Percentiles rank a stretch among this genome's conserved stretches.
These are phyloP conservation scores for Grammothele lineata DNA, from an alignment of 768 basidiomycete genomes.

Conservation along the genomic window DNA sequence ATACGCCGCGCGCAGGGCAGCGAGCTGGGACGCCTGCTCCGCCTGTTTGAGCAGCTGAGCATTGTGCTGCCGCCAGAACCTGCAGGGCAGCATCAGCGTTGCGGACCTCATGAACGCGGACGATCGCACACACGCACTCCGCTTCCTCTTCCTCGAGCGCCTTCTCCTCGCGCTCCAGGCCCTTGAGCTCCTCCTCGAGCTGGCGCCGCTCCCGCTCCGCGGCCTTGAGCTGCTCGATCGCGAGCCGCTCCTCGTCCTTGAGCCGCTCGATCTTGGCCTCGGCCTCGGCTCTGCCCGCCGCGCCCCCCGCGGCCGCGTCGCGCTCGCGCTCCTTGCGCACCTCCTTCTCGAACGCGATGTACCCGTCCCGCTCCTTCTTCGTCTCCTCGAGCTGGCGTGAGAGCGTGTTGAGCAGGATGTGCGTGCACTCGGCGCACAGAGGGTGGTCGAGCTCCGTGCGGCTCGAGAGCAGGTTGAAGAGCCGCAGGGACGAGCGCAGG, in stretches of 20 bases:
- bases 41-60: constrained; percentile 62
- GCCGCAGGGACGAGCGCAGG: constrained; percentile 65
- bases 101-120: not conserved
- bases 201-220: constrained; percentile 76
- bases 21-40: constrained; percentile 63
- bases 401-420: constrained; percentile 69
- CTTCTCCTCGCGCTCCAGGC: constrained; percentile 74
- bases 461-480: constrained; percentile 75
- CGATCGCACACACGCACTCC: constrained; percentile 47
- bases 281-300: constrained; percentile 57
- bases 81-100: constrained; percentile 23
- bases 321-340: constrained; percentile 77
- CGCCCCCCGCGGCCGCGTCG: constrained; percentile 43
- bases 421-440: constrained; percentile 91
- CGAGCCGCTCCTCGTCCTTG: constrained; percentile 61
- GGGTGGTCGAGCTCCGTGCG: constrained; percentile 87
- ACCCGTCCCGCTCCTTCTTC: constrained; percentile 88
- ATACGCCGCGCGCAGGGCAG: constrained; percentile 73
- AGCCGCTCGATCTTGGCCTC: constrained; percentile 71
- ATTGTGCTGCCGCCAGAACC: constrained; percentile 83
- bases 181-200: constrained; percentile 66
- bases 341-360: constrained; percentile 89
- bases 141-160: constrained; percentile 79
- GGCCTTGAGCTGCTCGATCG: constrained; percentile 68
- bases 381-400: constrained; percentile 84